Conservation (phyloP, 192 early-diverging fungal genomes). For the Coemansia sp. region DNA sequence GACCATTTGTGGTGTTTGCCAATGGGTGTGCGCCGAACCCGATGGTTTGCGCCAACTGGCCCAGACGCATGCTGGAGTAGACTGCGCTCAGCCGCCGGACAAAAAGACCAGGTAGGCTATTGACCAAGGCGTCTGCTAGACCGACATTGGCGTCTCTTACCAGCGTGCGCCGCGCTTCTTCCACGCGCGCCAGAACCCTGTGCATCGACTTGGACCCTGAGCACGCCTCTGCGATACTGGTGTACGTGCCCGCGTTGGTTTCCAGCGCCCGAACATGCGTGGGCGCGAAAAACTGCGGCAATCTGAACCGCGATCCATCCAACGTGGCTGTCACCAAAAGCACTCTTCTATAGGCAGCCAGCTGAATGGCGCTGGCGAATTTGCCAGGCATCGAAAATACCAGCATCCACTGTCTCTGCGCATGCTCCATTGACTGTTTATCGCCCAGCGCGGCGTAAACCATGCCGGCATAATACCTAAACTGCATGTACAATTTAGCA, state of each 20-base stretch:
- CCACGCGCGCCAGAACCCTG: slow-evolving; percentile 1
- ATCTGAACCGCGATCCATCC: slow-evolving; percentile 11
- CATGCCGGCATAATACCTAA: slow-evolving; percentile 44
- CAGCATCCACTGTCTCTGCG: slow-evolving; percentile 34
- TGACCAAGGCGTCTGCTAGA: slow-evolving; percentile 12
- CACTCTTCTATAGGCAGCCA: slow-evolving; percentile 40
- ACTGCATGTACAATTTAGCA: slow-evolving; percentile 34
- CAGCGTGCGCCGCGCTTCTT: slow-evolving; percentile 15
- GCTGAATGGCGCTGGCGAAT: slow-evolving; percentile 37
- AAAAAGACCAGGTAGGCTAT: slow-evolving; percentile 29
- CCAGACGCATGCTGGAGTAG: slow-evolving; percentile 28
- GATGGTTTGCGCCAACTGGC: slow-evolving; percentile 23
- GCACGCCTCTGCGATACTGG: slow-evolving; percentile 25
- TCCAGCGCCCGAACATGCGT: slow-evolving; percentile 32
- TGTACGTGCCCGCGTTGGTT: slow-evolving; percentile 14
- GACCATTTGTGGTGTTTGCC: neutral
- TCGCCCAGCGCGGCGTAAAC: slow-evolving; percentile 27
- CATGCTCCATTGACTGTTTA: slow-evolving; percentile 5
- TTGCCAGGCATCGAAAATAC: slow-evolving; percentile 40
- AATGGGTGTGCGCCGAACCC: slow-evolving; percentile 32
- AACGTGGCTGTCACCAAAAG: slow-evolving; percentile 11
- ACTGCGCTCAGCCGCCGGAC: slow-evolving; percentile 18
- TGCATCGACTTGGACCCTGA: slow-evolving; percentile 10
- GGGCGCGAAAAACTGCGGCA: slow-evolving; percentile 35
- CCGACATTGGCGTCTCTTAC: slow-evolving; percentile 22